Base-by-base conservation (phyloP, 495 filamentous ascomycete species). In the Penicillium mononematosum region DNA sequence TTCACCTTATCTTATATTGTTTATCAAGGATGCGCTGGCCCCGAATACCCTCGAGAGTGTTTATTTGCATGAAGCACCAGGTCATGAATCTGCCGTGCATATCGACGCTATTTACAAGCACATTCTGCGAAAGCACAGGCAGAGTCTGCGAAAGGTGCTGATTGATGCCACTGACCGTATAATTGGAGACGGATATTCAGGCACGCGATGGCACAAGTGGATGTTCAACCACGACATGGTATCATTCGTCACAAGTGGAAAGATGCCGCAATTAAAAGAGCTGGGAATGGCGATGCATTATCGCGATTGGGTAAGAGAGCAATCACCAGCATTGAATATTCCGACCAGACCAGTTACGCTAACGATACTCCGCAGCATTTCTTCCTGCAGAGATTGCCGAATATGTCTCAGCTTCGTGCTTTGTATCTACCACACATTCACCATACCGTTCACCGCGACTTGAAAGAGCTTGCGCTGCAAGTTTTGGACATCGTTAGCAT, bases 41-140 rank as follows among this genome's bases (percentile, higher is more conserved):
- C 93, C 93, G 2, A 89, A 98, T 67, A 88, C 84, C 2, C 74
- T 98, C 10, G 89, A 98, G 70, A 86, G 88, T 20, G 73, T 96
- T 17, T 93, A 92, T 65, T 69, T 98, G 47, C 91, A 95, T 70
- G 91, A 96, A 60, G 80, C 83, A 7, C 78, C 76, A 24, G 73
- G 71, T 9, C 79, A 83, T 54, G 66, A 78, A 17, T 82, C 82
- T 1, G 69, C 73, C 16, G 85, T 96, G 3, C 78, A 84, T 5
- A 80, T 94, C 45, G 86, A 91, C 41, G 75, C 81, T 7, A 89
- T 98, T 60, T 93, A 89, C 73, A 81, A 82, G 45, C 85, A 87
- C 17, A 81, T 89, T 10, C 69, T 96, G 31, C 85, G 85, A 42
- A 78, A 85, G 14, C 92, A 98, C 68, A 80, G 84, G 19, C 63